These are phyloP conservation scores for Daldinia decipiens DNA, from an alignment of 495 filamentous ascomycete species.

Conservation along the genomic window DNA sequence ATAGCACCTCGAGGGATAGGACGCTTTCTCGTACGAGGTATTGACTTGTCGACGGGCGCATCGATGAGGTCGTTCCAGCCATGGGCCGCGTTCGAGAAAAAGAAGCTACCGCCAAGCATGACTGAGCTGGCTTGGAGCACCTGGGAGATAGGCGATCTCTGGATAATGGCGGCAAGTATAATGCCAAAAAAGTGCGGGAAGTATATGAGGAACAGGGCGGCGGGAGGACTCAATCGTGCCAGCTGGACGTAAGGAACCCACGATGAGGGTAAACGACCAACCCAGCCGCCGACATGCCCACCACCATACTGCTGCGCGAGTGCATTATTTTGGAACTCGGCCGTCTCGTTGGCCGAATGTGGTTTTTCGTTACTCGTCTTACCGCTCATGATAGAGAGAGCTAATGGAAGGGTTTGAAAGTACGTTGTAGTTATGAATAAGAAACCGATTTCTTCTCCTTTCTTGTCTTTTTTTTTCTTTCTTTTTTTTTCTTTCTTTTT, in stretches of 20 bases:
- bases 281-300: conserved; percentile 47
- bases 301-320: conserved; percentile 48
- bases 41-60: conserved; percentile 50
- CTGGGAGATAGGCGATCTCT: conserved; percentile 27
- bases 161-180: conserved; percentile 49
- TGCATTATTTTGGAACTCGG: conserved; percentile 33
- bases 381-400: conserved; percentile 13
- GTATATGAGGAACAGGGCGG: conserved; percentile 52
- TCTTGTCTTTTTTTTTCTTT: not conserved
- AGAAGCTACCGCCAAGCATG: conserved; percentile 53
- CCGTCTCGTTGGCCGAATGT: conserved; percentile 22
- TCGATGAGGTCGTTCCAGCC: conserved; percentile 59
- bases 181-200: conserved; percentile 54
- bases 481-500: not conserved
- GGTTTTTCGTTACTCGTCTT: conserved; percentile 36
- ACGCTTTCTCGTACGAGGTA: conserved; percentile 50
- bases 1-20: conserved; percentile 56
- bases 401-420: not conserved
- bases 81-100: conserved; percentile 54
- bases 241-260: conserved; percentile 54
- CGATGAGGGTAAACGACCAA: conserved; percentile 42
- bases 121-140: conserved; percentile 36
- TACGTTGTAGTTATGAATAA: conserved; percentile 8
- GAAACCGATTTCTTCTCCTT: not conserved
- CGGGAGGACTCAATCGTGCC: conserved; percentile 50